Conservation (phyloP, 2,329 filamentous ascomycete species). For the Cytospora piceicola region DNA sequence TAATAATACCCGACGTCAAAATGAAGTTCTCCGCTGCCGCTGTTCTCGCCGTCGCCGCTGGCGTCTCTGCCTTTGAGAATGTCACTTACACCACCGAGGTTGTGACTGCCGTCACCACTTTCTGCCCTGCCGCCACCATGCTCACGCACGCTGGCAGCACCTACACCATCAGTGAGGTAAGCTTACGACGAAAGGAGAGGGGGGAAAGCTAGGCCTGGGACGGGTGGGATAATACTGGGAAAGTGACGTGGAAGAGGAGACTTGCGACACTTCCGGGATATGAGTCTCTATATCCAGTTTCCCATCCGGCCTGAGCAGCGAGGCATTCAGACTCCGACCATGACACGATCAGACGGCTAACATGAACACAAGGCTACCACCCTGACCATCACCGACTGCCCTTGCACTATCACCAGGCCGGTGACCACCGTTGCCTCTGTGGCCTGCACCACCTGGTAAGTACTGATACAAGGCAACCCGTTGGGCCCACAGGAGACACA, state of each 20-base stretch:
- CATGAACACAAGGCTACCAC: conserved; percentile 60
- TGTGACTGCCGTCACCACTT: conserved; percentile 69
- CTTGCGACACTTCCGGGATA: background rate
- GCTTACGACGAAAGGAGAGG: conserved; percentile 31
- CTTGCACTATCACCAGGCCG: conserved; percentile 68
- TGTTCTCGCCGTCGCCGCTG: conserved; percentile 56
- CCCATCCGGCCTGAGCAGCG: conserved; percentile 7
- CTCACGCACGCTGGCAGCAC: conserved; percentile 67
- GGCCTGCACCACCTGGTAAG: conserved; percentile 59
- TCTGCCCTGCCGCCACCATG: conserved; percentile 70
- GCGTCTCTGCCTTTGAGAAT: conserved; percentile 49
- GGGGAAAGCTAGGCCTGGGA: background rate
- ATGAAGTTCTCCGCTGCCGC: conserved; percentile 66
- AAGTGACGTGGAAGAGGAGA: conserved; percentile 10
- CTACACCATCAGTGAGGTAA: conserved; percentile 69
- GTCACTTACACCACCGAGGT: conserved; percentile 66
- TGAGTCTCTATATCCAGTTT: background rate
- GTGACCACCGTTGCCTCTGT: conserved; percentile 57
- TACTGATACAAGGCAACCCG: background rate
- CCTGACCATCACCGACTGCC: conserved; percentile 73
- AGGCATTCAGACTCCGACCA: conserved; percentile 20
- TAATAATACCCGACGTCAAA: conserved; percentile 55
- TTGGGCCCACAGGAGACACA: background rate
- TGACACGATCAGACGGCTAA: conserved; percentile 27
- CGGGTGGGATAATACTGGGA: conserved; percentile 3